Conservation (phyloP, 2,329 filamentous ascomycete genomes). For the Aspergillus spinulosporus region DNA sequence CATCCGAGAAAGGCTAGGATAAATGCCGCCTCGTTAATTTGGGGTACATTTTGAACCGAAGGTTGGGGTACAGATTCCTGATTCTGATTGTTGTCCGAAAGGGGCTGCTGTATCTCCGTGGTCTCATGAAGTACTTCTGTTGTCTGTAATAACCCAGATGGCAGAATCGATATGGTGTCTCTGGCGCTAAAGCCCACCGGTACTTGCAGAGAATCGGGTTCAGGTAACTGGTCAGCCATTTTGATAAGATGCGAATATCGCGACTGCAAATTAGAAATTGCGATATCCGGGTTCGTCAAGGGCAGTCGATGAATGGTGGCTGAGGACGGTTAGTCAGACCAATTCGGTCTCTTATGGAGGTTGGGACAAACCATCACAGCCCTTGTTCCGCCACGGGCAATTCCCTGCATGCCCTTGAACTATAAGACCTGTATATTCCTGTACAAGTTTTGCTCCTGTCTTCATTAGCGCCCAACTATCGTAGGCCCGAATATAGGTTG, state of each 20-base stretch:
- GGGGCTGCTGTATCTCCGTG: constrained; percentile 17
- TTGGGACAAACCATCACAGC: constrained; percentile 72
- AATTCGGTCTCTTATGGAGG: constrained; percentile 36
- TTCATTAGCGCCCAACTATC: background rate
- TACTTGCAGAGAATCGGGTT: constrained; percentile 31
- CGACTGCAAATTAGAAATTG: constrained; percentile 59
- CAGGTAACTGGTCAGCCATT: constrained; percentile 41
- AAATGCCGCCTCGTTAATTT: constrained; percentile 63
- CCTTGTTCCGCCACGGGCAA: constrained; percentile 82
- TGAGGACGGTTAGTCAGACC: constrained; percentile 51
- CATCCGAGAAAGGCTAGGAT: constrained; percentile 72
- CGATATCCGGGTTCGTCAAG: constrained; percentile 61
- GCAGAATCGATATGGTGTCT: constrained; percentile 31
- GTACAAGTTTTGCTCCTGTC: constrained; percentile 65
- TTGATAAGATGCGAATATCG: constrained; percentile 61
- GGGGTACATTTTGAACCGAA: constrained; percentile 16
- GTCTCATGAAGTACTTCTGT: constrained; percentile 17
- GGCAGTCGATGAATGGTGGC: constrained; percentile 67
- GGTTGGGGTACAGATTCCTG: constrained; percentile 8
- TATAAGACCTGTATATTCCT: constrained; percentile 73
- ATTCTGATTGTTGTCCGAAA: background rate
- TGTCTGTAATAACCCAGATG: constrained; percentile 27
- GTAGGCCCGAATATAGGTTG: background rate
- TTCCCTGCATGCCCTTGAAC: constrained; percentile 72
- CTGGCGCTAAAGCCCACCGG: constrained; percentile 37